phyloP scores from a whole-genome alignment of 1,139 yeast genomes.

The Suhomyces guaymorum region DNA sequence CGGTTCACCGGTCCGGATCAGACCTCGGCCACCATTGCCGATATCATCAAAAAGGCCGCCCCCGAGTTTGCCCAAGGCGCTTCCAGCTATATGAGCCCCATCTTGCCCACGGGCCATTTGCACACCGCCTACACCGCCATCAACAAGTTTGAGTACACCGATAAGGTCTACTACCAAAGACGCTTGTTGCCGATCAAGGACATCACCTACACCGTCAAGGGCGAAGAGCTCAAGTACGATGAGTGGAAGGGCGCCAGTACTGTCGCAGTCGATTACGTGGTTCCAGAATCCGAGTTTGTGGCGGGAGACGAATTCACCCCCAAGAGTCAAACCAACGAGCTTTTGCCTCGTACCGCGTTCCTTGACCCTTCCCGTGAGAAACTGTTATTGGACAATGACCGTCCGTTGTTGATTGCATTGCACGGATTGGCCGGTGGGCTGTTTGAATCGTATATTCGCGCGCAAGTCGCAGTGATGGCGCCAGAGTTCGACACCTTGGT shows the following conservation, averaged over 20 bases:
- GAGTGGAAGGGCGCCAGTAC: conserved; percentile 45
- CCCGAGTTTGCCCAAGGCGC: conserved; percentile 38
- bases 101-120: conserved; percentile 44
- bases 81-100: conserved; percentile 39
- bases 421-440: conserved; percentile 70
- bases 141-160: conserved; percentile 37
- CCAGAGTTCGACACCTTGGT: conserved; percentile 53
- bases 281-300: conserved; percentile 17
- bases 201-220: conserved; percentile 28
- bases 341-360: conserved; percentile 49
- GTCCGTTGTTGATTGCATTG: conserved; percentile 53
- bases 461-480: conserved; percentile 40
- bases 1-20: conserved; percentile 21
- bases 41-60: conserved; percentile 28
- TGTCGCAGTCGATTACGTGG: conserved; percentile 44
- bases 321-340: conserved; percentile 32
- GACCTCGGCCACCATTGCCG: conserved; percentile 22
- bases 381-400: conserved; percentile 34
- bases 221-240: conserved; percentile 39
- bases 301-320: conserved; percentile 34
- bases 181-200: conserved; percentile 36
- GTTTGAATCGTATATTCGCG: conserved; percentile 56
- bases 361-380: conserved; percentile 37
- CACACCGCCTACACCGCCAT: conserved; percentile 51
- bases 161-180: conserved; percentile 41